Evolutionary conservation across 257 asterid genomes (phyloP).

Genomic region (Phtheirospermum japonicum): DNA sequence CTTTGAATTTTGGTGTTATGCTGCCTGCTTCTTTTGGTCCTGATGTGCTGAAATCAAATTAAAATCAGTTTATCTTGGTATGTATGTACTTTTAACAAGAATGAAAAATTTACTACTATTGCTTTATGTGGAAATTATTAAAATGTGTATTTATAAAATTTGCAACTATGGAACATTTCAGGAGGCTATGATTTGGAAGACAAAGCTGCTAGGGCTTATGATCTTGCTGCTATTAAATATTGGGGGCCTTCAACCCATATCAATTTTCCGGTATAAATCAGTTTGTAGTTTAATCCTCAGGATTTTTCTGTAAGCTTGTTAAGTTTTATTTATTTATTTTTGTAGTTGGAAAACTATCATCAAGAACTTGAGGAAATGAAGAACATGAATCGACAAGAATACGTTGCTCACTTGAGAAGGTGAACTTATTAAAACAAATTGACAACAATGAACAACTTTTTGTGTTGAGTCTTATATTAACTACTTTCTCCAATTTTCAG

Average conservation of each 20-base stretch:
- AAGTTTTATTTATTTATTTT: neutral
- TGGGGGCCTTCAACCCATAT: conserved; percentile 76
- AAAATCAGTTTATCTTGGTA: conserved; percentile 68
- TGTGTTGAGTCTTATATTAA: neutral
- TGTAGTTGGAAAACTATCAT: conserved; percentile 56
- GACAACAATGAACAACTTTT: neutral
- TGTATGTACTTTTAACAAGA: neutral
- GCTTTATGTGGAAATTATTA: neutral
- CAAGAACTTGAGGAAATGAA: conserved; percentile 72
- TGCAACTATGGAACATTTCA: neutral
- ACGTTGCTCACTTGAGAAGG: conserved; percentile 76
- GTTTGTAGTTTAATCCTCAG: too few species aligned
- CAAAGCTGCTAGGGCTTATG: conserved; percentile 85
- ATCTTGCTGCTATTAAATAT: conserved; percentile 72
- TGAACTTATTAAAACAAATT: conserved; percentile 8
- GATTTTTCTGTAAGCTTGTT: neutral
- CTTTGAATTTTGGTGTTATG: conserved; percentile 30
- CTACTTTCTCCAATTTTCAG: conserved; percentile 20
- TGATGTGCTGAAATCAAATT: conserved; percentile 38
- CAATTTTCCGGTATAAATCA: conserved; percentile 48
- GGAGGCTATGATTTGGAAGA: conserved; percentile 87
- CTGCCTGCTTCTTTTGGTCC: conserved; percentile 7
- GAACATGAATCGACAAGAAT: conserved; percentile 74
- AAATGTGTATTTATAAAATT: neutral
- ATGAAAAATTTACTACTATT: neutral